These are phyloP conservation scores for Russula brevipes DNA, from an alignment of 768 basidiomycete genomes.

Conservation along the genomic window DNA sequence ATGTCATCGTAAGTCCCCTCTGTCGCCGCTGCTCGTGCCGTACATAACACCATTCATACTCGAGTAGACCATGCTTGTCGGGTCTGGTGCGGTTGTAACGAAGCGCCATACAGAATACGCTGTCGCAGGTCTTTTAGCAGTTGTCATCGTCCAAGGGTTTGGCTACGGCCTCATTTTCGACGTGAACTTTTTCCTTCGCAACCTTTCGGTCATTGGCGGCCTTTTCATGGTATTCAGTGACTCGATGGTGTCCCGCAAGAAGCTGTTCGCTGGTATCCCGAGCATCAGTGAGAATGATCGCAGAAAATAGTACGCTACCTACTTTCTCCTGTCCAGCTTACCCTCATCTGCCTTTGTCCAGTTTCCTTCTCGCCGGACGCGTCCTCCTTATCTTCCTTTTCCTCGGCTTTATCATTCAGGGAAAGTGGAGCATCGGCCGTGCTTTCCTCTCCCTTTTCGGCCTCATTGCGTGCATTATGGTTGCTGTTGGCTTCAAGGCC, in stretches of 20 bases:
- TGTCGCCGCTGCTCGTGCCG: neutral
- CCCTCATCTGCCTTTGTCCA: constrained; percentile 32
- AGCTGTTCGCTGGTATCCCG: constrained; percentile 87
- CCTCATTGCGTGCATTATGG: constrained; percentile 89
- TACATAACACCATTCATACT: neutral
- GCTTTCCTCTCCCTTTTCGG: constrained; percentile 87
- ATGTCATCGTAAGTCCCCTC: constrained; percentile 73
- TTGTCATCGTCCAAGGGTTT: constrained; percentile 93
- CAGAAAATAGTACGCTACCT: constrained; percentile 83
- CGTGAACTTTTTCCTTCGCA: constrained; percentile 99
- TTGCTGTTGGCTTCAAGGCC: constrained; percentile 98
- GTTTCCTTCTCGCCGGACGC: constrained; percentile 95
- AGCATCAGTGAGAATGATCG: constrained; percentile 90
- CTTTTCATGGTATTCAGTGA: constrained; percentile 99
- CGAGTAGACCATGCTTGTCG: constrained; percentile 77
- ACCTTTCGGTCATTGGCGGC: constrained; percentile 95
- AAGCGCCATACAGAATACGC: constrained; percentile 87
- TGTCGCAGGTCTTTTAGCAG: constrained; percentile 81
- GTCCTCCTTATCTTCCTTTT: constrained; percentile 98
- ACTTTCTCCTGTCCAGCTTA: constrained; percentile 12
- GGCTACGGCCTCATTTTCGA: constrained; percentile 99
- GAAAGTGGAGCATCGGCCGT: constrained; percentile 82
- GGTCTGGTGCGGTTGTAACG: constrained; percentile 78
- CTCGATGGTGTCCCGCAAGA: constrained; percentile 82
- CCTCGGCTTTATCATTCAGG: constrained; percentile 94